Conservation (phyloP, 176 grass and related monocot genomes). For the Hordeum vulgare region DNA sequence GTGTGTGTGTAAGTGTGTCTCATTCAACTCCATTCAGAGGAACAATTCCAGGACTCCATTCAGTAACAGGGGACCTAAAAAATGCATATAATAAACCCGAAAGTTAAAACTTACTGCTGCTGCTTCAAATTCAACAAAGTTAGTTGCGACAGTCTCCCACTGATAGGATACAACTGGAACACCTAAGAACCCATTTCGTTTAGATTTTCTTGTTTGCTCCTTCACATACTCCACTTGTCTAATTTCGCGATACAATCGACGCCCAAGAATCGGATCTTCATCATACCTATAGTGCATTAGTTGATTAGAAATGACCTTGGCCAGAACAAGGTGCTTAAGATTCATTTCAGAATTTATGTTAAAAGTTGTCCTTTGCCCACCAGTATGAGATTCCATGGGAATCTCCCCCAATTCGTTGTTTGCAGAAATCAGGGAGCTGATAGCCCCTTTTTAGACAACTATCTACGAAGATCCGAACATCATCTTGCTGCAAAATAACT, state of each 20-base stretch:
- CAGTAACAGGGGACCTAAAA: background rate
- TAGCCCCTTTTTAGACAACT: slow-evolving; percentile 71
- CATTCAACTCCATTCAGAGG: background rate
- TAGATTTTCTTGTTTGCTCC: slow-evolving; percentile 46
- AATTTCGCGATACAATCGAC: slow-evolving; percentile 92
- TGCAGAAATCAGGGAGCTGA: slow-evolving; percentile 63
- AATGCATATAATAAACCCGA: background rate
- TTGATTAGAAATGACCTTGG: slow-evolving; percentile 21
- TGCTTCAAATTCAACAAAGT: slow-evolving; percentile 79
- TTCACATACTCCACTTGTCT: slow-evolving; percentile 55
- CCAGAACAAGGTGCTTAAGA: background rate
- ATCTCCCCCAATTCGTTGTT: slow-evolving; percentile 85
- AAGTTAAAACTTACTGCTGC: slow-evolving; percentile 88
- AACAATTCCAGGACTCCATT: slow-evolving; percentile 10
- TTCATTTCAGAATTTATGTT: background rate
- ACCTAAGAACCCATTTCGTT: slow-evolving; percentile 42
- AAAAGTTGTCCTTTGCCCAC: slow-evolving; percentile 38
- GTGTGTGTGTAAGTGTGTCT: background rate
- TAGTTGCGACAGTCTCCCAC: slow-evolving; percentile 88
- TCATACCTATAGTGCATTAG: slow-evolving; percentile 63
- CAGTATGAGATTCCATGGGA: slow-evolving; percentile 91
- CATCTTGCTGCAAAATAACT: slow-evolving; percentile 80
- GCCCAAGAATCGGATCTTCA: slow-evolving; percentile 75
- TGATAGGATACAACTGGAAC: slow-evolving; percentile 54
- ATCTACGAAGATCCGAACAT: slow-evolving; percentile 84